A percentile compares a stretch with the other conserved stretches of the same genome.
Conservation (phyloP, 768 basidiomycete species). For the Atractiella rhizophila region DNA sequence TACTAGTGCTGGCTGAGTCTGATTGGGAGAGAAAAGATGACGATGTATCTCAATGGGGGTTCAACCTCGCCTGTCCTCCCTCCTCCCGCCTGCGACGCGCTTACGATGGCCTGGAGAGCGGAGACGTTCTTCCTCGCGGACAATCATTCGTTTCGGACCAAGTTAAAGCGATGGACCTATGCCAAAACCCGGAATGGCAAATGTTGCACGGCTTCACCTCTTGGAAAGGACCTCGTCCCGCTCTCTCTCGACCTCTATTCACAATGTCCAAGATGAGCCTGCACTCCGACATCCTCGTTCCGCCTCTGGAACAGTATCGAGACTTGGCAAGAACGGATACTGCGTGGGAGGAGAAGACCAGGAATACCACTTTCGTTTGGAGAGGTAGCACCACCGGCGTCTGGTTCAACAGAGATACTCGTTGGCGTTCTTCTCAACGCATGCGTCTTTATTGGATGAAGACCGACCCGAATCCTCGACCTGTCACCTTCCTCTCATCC, state of each 20-base stretch:
- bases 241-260: slow-evolving; percentile 31
- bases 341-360: slow-evolving; percentile 62
- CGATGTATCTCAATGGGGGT: no score
- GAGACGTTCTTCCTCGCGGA: slow-evolving; percentile 7
- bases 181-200: slow-evolving; percentile 21
- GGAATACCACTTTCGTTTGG: slow-evolving; percentile 53
- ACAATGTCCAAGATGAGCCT: slow-evolving; percentile 67
- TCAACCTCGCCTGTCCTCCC: slow-evolving; percentile 13
- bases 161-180: slow-evolving; percentile 19
- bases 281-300: slow-evolving; percentile 71
- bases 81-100: slow-evolving; percentile 12
- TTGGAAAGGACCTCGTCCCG: slow-evolving; percentile 15
- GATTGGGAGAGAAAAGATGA: no score
- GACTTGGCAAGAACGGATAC: slow-evolving; percentile 65
- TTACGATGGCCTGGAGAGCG: slow-evolving; percentile 15
- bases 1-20: no score
- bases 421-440: slow-evolving; percentile 24
- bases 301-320: slow-evolving; percentile 83
- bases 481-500: not conserved
- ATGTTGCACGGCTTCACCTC: slow-evolving; percentile 20
- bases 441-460: not conserved
- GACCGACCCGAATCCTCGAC: not conserved
- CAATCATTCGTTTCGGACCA: slow-evolving; percentile 20
- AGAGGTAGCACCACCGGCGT: slow-evolving; percentile 90
- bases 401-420: slow-evolving; percentile 22